These are phyloP conservation scores for Cinchona pubescens DNA, from an alignment of 257 asterid species.

Conservation along the genomic window DNA sequence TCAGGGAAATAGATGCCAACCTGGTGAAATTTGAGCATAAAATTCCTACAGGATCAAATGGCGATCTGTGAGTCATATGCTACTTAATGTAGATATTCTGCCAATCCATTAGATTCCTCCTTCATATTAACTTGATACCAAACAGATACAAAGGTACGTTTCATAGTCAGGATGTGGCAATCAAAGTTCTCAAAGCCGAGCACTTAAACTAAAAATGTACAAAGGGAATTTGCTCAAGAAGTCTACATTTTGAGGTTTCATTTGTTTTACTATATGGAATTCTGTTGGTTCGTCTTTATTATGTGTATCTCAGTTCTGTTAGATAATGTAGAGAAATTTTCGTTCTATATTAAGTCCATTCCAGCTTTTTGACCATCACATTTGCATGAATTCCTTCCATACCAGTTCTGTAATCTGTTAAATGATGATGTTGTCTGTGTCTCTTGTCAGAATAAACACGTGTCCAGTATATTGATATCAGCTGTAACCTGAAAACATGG, in stretches of 20 bases:
- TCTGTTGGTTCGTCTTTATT: background rate
- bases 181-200: slow-evolving; percentile 65
- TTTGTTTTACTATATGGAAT: background rate
- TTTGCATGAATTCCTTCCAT: background rate
- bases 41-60: slow-evolving; percentile 62
- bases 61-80: slow-evolving; percentile 63
- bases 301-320: background rate
- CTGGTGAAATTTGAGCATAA: slow-evolving; percentile 55
- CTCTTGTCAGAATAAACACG: background rate
- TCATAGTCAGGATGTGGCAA: slow-evolving; percentile 76
- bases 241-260: slow-evolving; percentile 74
- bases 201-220: slow-evolving; percentile 45
- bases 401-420: background rate
- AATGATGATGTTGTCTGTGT: background rate
- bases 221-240: slow-evolving; percentile 76
- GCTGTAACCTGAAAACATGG: background rate
- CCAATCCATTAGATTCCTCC: slow-evolving; percentile 2
- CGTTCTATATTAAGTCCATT: background rate
- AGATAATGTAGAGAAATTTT: background rate
- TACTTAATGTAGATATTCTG: background rate
- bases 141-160: slow-evolving; percentile 74
- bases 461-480: background rate
- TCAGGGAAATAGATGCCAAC: slow-evolving; percentile 78
- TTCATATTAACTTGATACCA: slow-evolving; percentile 12
- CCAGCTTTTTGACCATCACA: background rate